Evolutionary conservation across 2,329 filamentous ascomycete species (phyloP).

Genomic region (Corynespora cassiicola): DNA sequence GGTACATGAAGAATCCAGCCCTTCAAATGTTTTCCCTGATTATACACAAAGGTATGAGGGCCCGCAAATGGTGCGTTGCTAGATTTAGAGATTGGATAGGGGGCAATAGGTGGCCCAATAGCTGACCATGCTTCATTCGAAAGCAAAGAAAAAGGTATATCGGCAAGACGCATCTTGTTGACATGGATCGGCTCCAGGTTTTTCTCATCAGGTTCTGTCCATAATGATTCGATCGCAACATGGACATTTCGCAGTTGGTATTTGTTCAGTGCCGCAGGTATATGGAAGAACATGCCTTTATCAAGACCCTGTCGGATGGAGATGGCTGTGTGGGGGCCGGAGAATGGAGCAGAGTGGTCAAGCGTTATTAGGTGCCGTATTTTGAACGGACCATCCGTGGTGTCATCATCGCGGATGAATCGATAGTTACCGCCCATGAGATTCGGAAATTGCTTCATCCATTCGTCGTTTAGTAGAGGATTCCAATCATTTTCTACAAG

Average conservation of each 20-base stretch:
- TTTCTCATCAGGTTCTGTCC: too few species aligned
- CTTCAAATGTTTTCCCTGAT: neutral
- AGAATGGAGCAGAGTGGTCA: neutral
- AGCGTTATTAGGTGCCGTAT: conserved; percentile 2
- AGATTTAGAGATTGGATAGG: conserved; percentile 1
- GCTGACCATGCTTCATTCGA: neutral
- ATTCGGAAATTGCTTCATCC: too few species aligned
- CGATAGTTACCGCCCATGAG: conserved; percentile 1
- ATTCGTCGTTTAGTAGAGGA: too few species aligned
- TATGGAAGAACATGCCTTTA: conserved; percentile 2
- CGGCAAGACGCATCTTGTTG: conserved; percentile 1
- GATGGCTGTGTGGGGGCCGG: conserved; percentile 6
- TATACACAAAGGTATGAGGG: conserved; percentile 4
- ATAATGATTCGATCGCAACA: too few species aligned
- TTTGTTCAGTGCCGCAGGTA: neutral
- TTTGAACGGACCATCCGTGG: conserved; percentile 3
- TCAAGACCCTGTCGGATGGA: conserved; percentile 2
- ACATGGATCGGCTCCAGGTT: too few species aligned
- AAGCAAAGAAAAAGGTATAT: conserved; percentile 4
- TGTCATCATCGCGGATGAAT: neutral
- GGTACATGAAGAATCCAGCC: conserved; percentile 5
- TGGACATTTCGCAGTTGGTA: too few species aligned
- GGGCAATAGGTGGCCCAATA: neutral
- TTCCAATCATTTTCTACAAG: too few species aligned
- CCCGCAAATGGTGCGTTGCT: conserved; percentile 2